phyloP scores from a whole-genome alignment of 805 yeast species.

The Candida silvicultrix region DNA sequence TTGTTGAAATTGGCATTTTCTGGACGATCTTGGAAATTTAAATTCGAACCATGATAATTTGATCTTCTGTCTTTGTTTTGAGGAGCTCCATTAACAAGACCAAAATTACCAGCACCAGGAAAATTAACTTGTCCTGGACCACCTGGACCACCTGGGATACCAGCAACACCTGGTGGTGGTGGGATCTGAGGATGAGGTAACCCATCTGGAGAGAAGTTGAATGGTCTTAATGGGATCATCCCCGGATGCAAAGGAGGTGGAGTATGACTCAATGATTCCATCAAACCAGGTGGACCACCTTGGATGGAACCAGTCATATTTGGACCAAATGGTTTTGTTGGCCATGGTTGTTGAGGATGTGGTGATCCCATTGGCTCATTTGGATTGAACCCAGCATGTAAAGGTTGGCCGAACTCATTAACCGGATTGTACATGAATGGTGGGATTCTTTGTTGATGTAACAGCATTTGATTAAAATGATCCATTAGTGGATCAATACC shows the following conservation, averaged over 20 bases:
- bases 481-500: neutral
- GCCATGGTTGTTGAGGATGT: slow-evolving; percentile 13
- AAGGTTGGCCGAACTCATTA: slow-evolving; percentile 23
- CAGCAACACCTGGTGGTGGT: neutral
- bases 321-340: slow-evolving; percentile 14
- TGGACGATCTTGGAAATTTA: slow-evolving; percentile 7
- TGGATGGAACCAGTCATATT: slow-evolving; percentile 3
- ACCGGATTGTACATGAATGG: slow-evolving; percentile 19
- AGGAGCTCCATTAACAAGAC: neutral
- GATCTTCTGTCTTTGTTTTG: slow-evolving; percentile 2
- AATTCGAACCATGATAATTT: slow-evolving; percentile 2
- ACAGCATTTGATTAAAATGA: slow-evolving; percentile 2
- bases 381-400: slow-evolving; percentile 15
- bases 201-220: slow-evolving; percentile 21
- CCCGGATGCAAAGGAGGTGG: slow-evolving; percentile 21
- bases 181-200: slow-evolving; percentile 11
- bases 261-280: slow-evolving; percentile 14
- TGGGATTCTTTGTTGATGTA: slow-evolving; percentile 18
- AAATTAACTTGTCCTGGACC: neutral
- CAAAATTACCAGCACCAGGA: neutral
- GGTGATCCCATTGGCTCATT: slow-evolving; percentile 11
- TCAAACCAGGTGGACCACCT: slow-evolving; percentile 1
- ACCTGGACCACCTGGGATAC: neutral
- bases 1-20: slow-evolving; percentile 5
- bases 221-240: slow-evolving; percentile 21